phyloP scores from a whole-genome alignment of 306 rosid genomes.

The Cucurbita maxima region DNA sequence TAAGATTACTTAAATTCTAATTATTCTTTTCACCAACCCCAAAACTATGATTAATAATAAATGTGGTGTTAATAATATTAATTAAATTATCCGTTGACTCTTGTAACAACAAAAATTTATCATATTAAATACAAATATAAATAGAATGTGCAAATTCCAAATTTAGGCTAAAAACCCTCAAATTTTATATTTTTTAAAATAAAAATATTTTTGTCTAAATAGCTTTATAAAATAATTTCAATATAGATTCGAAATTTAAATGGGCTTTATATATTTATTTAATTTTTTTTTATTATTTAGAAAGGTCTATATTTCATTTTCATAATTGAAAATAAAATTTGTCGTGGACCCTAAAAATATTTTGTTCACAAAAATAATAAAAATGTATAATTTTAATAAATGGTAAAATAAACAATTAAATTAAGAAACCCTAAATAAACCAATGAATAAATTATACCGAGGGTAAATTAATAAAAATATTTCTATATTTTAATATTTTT shows the following conservation, averaged over 20 bases:
- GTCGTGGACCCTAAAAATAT: background rate
- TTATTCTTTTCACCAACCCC: too few species aligned
- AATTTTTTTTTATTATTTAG: background rate
- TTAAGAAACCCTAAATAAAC: background rate
- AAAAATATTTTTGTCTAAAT: background rate
- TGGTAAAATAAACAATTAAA: too few species aligned
- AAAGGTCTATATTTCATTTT: background rate
- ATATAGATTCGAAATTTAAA: background rate
- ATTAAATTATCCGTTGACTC: background rate
- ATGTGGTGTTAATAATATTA: background rate
- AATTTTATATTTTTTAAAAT: background rate
- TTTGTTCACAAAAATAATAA: background rate
- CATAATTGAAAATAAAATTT: background rate
- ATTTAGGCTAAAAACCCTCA: background rate
- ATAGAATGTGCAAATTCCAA: background rate
- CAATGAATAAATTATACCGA: background rate
- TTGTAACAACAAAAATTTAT: background rate
- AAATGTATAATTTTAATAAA: too few species aligned
- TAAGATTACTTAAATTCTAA: too few species aligned
- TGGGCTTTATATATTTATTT: background rate
- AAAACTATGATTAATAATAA: background rate
- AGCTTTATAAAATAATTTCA: background rate
- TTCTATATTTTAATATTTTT: too few species aligned
- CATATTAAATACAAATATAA: background rate
- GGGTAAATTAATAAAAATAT: too few species aligned